Evolutionary conservation across 805 yeast genomes (phyloP), one percentile per base, ranked within the genome.

Genomic region (Metschnikowia similis): DNA sequence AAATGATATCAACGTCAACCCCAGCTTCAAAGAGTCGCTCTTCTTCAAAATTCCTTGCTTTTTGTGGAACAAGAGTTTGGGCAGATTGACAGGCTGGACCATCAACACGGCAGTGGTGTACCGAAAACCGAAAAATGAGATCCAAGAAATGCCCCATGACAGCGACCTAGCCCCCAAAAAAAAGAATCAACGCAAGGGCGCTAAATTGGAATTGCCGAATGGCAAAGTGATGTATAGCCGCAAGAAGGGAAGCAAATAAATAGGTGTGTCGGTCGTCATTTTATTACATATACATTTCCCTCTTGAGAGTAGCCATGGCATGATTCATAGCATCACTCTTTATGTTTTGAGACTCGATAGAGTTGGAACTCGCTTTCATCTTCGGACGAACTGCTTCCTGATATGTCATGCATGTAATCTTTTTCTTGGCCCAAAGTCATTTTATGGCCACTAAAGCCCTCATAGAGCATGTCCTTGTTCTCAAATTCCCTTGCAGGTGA

Each of bases 191-290:
- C 47, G 47, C 16, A 66, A 63, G 45, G 81, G 79, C 8, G 74
- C 74, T 49, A 78, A 73, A 54, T 63, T 70, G 41, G 80, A 72
- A 45, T 67, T 83, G 51, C 85, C 85, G 8, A 83, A 83, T 58
- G 88, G 88, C 0, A 82, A 82, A 60, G 79, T 80, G 9, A 72
- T 80, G 14, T 71, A 70, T 48, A 66, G 48, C 27, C 53, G 61
- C 4, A 58, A 53, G 28, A 52, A 52, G 45, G 48, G 53, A 11
- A 52, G 49, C 38, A 34, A 34, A 17, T 42, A 43, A 34, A 8
- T 35, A 35, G 34, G 39, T 37, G 45, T 31, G 36, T 28, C 36
- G n/a, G 45, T 41, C 45, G 37, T 32, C 45, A 41, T 31, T 27
- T 32, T 28, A 32, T 21, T 41, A 41, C 21, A 32, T 41, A 41